Evolutionary conservation across 2,329 filamentous ascomycete species (phyloP).

Genomic region (Colletotrichum agaves): DNA sequence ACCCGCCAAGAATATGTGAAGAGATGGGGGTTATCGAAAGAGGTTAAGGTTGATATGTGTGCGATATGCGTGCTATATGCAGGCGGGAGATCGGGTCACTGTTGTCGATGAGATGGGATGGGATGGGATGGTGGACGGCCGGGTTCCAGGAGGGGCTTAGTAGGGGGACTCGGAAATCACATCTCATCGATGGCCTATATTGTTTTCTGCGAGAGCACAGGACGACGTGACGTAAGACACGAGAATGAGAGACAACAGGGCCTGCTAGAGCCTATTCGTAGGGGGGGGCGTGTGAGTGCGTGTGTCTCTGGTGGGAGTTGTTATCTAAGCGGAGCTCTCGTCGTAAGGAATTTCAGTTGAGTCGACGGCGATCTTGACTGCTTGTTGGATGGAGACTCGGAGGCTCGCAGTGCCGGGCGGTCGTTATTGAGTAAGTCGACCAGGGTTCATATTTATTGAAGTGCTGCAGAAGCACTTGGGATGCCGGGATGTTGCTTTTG

Average conservation of each 20-base stretch:
- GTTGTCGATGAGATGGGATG: slow-evolving; percentile 1
- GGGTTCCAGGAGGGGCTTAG: not conserved
- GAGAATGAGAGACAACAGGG: slow-evolving; percentile 21
- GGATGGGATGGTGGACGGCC: not conserved
- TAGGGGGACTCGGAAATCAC: not conserved
- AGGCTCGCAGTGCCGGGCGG: not conserved
- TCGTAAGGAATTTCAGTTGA: slow-evolving; percentile 12
- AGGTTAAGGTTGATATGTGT: not conserved
- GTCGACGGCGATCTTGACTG: slow-evolving; percentile 6
- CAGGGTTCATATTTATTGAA: slow-evolving; percentile 34
- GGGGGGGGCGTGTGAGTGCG: not conserved
- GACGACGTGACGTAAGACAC: slow-evolving; percentile 20
- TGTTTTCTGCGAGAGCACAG: not conserved
- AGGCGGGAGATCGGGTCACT: slow-evolving; percentile 21
- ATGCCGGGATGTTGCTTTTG: slow-evolving; percentile 1
- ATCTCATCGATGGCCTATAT: not conserved
- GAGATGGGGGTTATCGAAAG: slow-evolving; percentile 3
- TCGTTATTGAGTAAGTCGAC: slow-evolving; percentile 7
- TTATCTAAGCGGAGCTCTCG: not conserved
- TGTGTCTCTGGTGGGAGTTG: slow-evolving; percentile 9
- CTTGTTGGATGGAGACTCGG: not conserved
- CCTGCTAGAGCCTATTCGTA: not conserved
- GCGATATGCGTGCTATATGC: not conserved
- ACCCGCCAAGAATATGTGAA: not conserved
- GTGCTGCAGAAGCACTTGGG: slow-evolving; percentile 3